A percentile compares a stretch with the other conserved stretches of the same genome.
Evolutionary conservation across 345 rosid species (phyloP).

Genomic region (Brassica napus): DNA sequence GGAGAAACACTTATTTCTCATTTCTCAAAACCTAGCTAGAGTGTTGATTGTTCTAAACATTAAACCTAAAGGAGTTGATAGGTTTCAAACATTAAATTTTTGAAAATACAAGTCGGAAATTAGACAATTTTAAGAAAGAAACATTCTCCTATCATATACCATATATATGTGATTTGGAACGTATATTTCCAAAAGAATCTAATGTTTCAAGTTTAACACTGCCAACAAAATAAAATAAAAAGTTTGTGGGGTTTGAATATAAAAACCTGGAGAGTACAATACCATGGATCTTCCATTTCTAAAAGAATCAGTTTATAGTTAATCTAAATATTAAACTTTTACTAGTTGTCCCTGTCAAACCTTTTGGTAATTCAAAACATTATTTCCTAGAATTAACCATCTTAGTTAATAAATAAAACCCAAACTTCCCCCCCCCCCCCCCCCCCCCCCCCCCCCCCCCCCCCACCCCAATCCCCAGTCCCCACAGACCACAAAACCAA

Average conservation of each 20-base stretch:
- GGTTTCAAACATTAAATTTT: background rate
- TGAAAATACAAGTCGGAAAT: background rate
- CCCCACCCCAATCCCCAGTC: background rate
- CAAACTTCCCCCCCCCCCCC: background rate
- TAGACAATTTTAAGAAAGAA: background rate
- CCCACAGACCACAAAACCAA: background rate
- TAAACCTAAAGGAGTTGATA: background rate
- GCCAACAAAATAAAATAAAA: background rate
- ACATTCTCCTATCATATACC: background rate
- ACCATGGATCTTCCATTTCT: slow-evolving; percentile 31
- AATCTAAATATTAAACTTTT: background rate
- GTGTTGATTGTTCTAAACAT: slow-evolving; percentile 8
- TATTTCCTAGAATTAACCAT: slow-evolving; percentile 7
- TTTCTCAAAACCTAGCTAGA: background rate
- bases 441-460: background rate
- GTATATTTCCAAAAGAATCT: background rate
- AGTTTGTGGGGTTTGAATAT: background rate
- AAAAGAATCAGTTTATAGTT: slow-evolving; percentile 14
- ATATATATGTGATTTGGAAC: background rate
- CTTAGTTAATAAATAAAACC: background rate
- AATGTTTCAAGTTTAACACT: background rate
- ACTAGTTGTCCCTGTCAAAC: slow-evolving; percentile 8
- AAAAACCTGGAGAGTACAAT: slow-evolving; percentile 15
- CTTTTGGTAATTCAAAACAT: slow-evolving; percentile 7
- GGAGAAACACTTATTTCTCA: background rate